Conservation (phyloP, 495 filamentous ascomycete genomes). For the Neurospora sp. region DNA sequence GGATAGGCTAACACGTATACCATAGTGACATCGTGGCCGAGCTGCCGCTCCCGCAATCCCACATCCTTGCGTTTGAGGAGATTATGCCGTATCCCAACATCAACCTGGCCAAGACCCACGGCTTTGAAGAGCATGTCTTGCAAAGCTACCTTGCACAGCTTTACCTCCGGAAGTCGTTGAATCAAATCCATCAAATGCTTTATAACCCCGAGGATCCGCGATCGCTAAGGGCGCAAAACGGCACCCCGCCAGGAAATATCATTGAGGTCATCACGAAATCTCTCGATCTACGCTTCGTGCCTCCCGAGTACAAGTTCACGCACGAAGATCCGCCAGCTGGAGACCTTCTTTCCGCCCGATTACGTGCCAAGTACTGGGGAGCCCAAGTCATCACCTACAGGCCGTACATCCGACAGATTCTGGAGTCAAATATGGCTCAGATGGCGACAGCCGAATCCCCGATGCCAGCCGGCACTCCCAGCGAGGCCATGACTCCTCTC, state of each 20-base stretch:
- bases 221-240: background rate
- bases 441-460: conserved; percentile 15
- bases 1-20: background rate
- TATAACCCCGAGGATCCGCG: conserved; percentile 49
- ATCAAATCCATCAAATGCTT: conserved; percentile 69
- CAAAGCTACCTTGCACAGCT: conserved; percentile 80
- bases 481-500: conserved; percentile 9
- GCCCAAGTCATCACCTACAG: conserved; percentile 83
- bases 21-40: conserved; percentile 84
- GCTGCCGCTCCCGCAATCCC: conserved; percentile 69
- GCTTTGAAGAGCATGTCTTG: conserved; percentile 47
- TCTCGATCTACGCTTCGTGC: conserved; percentile 33
- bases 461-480: conserved; percentile 15
- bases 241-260: conserved; percentile 17
- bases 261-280: conserved; percentile 41
- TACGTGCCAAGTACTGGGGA: conserved; percentile 91
- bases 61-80: conserved; percentile 61
- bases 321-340: conserved; percentile 54
- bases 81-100: conserved; percentile 54
- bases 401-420: conserved; percentile 63
- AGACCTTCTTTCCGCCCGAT: conserved; percentile 74
- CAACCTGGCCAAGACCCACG: conserved; percentile 27
- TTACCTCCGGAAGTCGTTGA: conserved; percentile 74
- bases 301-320: conserved; percentile 48
- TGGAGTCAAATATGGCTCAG: conserved; percentile 29